Percentiles rank a stretch among this genome's conserved stretches.
These are phyloP conservation scores for Diplodia sapinea DNA, from an alignment of 2,329 filamentous ascomycete genomes.

Conservation along the genomic window DNA sequence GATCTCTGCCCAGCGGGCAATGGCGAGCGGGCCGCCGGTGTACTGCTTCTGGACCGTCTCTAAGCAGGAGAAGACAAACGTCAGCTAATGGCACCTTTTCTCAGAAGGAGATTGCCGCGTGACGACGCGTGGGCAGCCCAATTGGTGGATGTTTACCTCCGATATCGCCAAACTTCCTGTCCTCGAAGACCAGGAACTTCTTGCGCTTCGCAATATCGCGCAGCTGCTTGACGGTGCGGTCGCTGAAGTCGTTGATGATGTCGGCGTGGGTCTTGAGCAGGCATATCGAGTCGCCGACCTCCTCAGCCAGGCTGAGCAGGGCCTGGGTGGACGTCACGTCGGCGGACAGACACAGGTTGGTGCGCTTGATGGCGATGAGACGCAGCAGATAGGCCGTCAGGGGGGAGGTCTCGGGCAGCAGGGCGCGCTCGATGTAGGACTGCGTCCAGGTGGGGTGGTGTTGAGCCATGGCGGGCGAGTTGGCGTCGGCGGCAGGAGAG, in stretches of 20 bases:
- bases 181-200: slow-evolving; percentile 60
- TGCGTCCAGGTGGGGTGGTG: slow-evolving; percentile 50
- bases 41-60: slow-evolving; percentile 63
- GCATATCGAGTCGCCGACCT: slow-evolving; percentile 66
- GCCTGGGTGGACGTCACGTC: slow-evolving; percentile 63
- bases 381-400: slow-evolving; percentile 57
- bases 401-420: slow-evolving; percentile 50
- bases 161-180: slow-evolving; percentile 63
- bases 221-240: slow-evolving; percentile 58
- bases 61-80: slow-evolving; percentile 35
- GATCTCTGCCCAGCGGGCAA: slow-evolving; percentile 60
- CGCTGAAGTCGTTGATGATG: slow-evolving; percentile 65
- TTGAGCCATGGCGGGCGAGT: slow-evolving; percentile 6
- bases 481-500: slow-evolving; percentile 1
- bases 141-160: slow-evolving; percentile 51
- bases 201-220: slow-evolving; percentile 56
- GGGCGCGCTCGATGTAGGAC: slow-evolving; percentile 54
- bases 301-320: slow-evolving; percentile 61
- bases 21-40: slow-evolving; percentile 56
- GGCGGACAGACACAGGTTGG: slow-evolving; percentile 62
- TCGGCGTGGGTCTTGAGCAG: slow-evolving; percentile 67
- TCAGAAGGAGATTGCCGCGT: not conserved
- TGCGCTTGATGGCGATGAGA: slow-evolving; percentile 57
- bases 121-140: not conserved
- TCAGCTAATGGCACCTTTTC: slow-evolving; percentile 33